Conservation (phyloP, 371 early-diverging fungal genomes). For the Rhizopus arrhizus region DNA sequence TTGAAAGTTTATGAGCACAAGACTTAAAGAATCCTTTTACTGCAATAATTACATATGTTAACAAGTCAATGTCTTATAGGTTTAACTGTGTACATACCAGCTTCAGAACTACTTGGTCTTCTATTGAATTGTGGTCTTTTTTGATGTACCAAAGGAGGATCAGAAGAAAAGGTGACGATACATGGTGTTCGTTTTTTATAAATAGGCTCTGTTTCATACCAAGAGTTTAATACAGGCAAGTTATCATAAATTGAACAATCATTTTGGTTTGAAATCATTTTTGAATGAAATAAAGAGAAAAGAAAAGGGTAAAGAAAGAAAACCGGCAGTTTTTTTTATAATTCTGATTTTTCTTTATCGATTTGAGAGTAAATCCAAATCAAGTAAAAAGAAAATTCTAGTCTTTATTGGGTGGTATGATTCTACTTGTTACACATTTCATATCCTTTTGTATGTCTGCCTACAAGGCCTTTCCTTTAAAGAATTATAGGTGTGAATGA, state of each 20-base stretch:
- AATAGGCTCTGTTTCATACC: conserved; percentile 28
- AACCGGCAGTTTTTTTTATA: no score
- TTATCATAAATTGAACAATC: conserved; percentile 33
- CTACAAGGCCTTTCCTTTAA: no score
- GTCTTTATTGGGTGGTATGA: no score
- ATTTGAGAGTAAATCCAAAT: no score
- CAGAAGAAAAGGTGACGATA: conserved; percentile 35
- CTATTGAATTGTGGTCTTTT: conserved; percentile 4
- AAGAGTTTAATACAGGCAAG: conserved; percentile 37
- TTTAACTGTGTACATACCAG: conserved; percentile 4
- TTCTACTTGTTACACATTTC: no score
- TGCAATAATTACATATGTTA: no score
- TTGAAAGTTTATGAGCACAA: no score
- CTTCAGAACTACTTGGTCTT: conserved; percentile 23
- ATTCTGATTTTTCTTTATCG: no score
- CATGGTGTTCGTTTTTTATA: conserved; percentile 9
- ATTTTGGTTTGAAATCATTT: conserved; percentile 12
- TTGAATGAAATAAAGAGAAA: background rate
- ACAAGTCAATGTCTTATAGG: no score
- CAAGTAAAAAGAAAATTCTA: no score
- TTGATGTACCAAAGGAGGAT: conserved; percentile 36
- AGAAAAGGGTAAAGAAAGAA: conserved; percentile 1
- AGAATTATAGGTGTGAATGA: no score
- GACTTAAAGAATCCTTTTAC: conserved; percentile 21
- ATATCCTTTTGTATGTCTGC: no score